Percentiles rank a stretch among this genome's conserved stretches.
phyloP scores from a whole-genome alignment of 2,329 filamentous ascomycete species.

The Fusarium metavorans region DNA sequence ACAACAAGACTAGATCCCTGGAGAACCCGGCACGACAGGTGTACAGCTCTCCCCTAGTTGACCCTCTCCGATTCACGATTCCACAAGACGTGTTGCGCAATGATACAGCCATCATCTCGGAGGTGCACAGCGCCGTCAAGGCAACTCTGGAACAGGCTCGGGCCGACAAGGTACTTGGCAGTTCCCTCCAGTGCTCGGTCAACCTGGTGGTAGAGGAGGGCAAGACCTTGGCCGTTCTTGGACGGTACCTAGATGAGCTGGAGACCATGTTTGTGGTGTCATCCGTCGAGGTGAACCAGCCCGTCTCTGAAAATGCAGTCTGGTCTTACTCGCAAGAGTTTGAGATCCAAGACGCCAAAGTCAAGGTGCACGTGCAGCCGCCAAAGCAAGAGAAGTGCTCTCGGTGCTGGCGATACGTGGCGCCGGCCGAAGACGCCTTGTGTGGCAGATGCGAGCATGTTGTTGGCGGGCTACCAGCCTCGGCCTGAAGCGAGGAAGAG shows the following conservation, averaged over 20 bases:
- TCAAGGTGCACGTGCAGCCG: constrained; percentile 60
- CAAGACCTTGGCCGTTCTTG: constrained; percentile 50
- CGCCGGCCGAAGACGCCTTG: constrained; percentile 72
- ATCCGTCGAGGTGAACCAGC: constrained; percentile 63
- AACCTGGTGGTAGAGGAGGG: constrained; percentile 61
- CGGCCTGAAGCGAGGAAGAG: constrained; percentile 18
- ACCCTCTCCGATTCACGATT: constrained; percentile 52
- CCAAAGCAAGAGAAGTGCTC: constrained; percentile 77
- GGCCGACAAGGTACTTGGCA: constrained; percentile 78
- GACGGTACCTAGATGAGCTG: constrained; percentile 63
- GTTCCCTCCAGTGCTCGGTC: constrained; percentile 83
- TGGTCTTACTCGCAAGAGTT: constrained; percentile 60
- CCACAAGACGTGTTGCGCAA: constrained; percentile 55
- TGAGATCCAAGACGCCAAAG: constrained; percentile 53
- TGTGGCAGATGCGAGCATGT: constrained; percentile 81
- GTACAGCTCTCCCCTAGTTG: constrained; percentile 59
- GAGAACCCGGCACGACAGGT: constrained; percentile 60
- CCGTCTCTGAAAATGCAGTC: constrained; percentile 43
- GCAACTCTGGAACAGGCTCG: constrained; percentile 79
- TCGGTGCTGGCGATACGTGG: constrained; percentile 89
- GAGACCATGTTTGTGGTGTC: constrained; percentile 78
- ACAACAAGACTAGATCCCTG: constrained; percentile 41
- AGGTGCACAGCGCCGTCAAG: constrained; percentile 77
- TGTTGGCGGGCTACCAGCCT: constrained; percentile 53
- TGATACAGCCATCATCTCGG: constrained; percentile 62